Conservation (phyloP, 768 basidiomycete species). For the Dentipellis fragilis region DNA sequence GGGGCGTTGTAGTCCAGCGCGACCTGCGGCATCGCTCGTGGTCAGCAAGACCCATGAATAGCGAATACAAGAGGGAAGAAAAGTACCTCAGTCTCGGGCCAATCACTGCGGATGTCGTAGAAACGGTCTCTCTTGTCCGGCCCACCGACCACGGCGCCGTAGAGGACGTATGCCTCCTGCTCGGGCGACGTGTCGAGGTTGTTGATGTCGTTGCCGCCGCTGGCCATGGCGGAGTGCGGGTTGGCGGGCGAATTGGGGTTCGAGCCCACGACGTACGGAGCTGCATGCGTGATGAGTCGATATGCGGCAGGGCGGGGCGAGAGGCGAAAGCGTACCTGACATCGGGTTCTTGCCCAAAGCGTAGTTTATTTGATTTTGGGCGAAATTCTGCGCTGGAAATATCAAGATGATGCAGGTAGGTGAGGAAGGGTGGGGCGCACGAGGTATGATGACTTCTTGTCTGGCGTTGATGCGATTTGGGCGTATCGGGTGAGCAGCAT, state of each 20-base stretch:
- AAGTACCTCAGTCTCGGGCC: conserved; percentile 79
- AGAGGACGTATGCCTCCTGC: conserved; percentile 67
- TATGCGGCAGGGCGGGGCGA: neutral
- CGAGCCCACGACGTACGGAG: conserved; percentile 77
- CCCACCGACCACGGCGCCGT: conserved; percentile 85
- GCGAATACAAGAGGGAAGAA: conserved; percentile 12
- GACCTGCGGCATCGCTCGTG: conserved; percentile 31
- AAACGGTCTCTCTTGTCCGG: conserved; percentile 68
- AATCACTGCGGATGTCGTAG: conserved; percentile 82
- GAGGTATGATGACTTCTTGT: conserved; percentile 49
- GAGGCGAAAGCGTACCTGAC: conserved; percentile 42
- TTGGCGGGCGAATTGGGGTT: conserved; percentile 89
- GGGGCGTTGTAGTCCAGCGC: conserved; percentile 90
- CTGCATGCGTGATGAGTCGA: conserved; percentile 24
- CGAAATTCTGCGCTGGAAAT: conserved; percentile 45
- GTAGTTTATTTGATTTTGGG: conserved; percentile 72
- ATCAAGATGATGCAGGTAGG: conserved; percentile 1
- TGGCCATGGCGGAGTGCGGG: conserved; percentile 85
- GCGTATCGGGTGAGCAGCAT: conserved; percentile 77
- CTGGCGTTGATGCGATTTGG: conserved; percentile 52
- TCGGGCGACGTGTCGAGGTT: conserved; percentile 64
- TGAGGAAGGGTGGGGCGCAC: conserved; percentile 26
- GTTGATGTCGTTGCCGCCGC: conserved; percentile 64
- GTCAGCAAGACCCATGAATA: neutral
- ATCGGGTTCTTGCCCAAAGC: conserved; percentile 84